Percentiles rank a stretch among this genome's conserved stretches.
Evolutionary conservation across 352 stramenopile species (phyloP).

Genomic region (Pythium apleroticum): DNA sequence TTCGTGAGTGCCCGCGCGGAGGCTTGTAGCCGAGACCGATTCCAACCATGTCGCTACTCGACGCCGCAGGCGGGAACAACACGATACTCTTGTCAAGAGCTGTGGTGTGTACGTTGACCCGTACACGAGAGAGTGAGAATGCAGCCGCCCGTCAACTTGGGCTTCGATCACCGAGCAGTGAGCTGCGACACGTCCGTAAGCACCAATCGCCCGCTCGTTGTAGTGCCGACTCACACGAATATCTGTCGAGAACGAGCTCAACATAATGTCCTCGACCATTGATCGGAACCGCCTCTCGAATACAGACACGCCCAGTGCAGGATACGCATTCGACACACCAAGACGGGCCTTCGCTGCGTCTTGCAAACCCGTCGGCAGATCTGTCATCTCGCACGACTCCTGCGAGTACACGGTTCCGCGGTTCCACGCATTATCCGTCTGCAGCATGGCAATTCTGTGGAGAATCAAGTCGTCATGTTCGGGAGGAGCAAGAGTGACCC

Average conservation of each 20-base stretch:
- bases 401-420: too few relatives aligned
- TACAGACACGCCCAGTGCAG: too few relatives aligned
- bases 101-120: constrained; percentile 5
- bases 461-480: constrained; percentile 28
- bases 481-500: constrained; percentile 23
- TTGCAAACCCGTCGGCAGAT: too few relatives aligned
- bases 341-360: too few relatives aligned
- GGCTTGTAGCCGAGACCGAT: too few relatives aligned
- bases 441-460: constrained; percentile 15
- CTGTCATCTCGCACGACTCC: too few relatives aligned
- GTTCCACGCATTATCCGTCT: background rate
- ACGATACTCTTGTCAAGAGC: constrained; percentile 15
- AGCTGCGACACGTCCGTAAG: constrained; percentile 16
- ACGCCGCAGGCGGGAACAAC: background rate
- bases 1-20: too few relatives aligned
- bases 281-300: too few relatives aligned
- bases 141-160: constrained; percentile 23
- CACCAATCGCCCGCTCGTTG: constrained; percentile 2
- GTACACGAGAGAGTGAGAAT: constrained; percentile 23
- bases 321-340: too few relatives aligned
- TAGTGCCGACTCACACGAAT: too few relatives aligned
- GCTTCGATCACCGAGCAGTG: constrained; percentile 23
- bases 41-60: background rate
- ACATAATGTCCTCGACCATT: too few relatives aligned
- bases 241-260: background rate